Conservation (phyloP, 306 rosid species). For the Luffa aegyptiaca region DNA sequence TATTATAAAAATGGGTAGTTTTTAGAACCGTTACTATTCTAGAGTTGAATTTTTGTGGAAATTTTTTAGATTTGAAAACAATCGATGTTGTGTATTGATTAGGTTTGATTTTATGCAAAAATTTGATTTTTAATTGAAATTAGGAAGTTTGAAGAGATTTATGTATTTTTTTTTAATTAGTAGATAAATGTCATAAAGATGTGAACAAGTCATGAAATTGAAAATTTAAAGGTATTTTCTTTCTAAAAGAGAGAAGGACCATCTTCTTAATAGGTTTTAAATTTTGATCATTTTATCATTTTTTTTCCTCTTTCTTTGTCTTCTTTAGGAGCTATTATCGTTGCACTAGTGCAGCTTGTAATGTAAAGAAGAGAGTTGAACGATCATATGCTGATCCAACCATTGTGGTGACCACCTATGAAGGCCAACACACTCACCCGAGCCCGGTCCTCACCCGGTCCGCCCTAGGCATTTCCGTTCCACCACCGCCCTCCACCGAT, state of each 20-base stretch:
- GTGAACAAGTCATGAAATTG: no score
- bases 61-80: no score
- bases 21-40: no score
- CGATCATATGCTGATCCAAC: constrained; percentile 57
- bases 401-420: constrained; percentile 69
- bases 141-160: no score
- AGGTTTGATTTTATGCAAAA: no score
- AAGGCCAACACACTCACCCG: constrained; percentile 77
- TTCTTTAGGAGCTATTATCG: constrained; percentile 76
- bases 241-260: not conserved
- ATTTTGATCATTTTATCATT: not conserved
- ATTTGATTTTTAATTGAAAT: no score
- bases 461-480: constrained; percentile 24
- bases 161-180: no score
- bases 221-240: not conserved
- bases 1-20: no score
- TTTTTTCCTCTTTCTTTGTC: not conserved
- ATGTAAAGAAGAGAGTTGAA: constrained; percentile 89
- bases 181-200: no score
- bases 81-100: no score
- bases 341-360: constrained; percentile 63
- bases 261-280: not conserved
- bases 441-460: constrained; percentile 45
- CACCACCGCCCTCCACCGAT: not conserved
- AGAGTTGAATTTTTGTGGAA: no score